Conservation (phyloP, 192 early-diverging fungal genomes). For the Coemansia sp. region DNA sequence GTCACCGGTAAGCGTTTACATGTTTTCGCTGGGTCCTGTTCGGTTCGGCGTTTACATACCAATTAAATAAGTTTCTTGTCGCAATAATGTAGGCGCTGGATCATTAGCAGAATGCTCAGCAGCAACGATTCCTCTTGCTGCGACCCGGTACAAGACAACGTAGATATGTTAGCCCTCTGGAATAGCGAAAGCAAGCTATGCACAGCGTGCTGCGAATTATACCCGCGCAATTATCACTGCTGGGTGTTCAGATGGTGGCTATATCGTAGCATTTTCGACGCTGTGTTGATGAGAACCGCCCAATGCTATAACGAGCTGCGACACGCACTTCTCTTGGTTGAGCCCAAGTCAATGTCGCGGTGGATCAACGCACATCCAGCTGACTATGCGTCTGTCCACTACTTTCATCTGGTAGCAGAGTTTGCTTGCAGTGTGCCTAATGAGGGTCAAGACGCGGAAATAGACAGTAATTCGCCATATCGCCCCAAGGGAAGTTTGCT, state of each 20-base stretch:
- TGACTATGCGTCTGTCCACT: constrained; percentile 49
- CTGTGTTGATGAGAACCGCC: neutral
- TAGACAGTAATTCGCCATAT: neutral
- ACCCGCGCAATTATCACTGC: constrained; percentile 52
- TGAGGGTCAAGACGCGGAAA: neutral
- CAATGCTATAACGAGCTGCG: neutral
- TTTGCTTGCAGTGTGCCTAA: neutral
- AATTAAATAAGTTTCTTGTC: neutral
- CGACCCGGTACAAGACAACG: neutral
- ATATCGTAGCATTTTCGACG: neutral
- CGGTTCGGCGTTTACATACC: neutral
- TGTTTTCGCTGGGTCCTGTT: neutral
- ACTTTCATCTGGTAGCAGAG: constrained; percentile 30
- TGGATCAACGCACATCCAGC: constrained; percentile 40
- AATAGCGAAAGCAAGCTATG: constrained; percentile 18
- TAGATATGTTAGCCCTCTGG: constrained; percentile 18
- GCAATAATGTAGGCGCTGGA: constrained; percentile 24
- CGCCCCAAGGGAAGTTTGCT: neutral
- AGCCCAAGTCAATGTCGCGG: neutral
- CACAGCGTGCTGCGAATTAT: constrained; percentile 17
- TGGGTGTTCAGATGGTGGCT: constrained; percentile 53
- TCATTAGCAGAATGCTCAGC: constrained; percentile 9
- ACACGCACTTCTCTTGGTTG: neutral
- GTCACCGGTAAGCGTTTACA: constrained; percentile 29
- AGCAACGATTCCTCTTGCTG: neutral